Evolutionary conservation across 331 rosid genomes (phyloP).

Genomic region (Malus hybrid): DNA sequence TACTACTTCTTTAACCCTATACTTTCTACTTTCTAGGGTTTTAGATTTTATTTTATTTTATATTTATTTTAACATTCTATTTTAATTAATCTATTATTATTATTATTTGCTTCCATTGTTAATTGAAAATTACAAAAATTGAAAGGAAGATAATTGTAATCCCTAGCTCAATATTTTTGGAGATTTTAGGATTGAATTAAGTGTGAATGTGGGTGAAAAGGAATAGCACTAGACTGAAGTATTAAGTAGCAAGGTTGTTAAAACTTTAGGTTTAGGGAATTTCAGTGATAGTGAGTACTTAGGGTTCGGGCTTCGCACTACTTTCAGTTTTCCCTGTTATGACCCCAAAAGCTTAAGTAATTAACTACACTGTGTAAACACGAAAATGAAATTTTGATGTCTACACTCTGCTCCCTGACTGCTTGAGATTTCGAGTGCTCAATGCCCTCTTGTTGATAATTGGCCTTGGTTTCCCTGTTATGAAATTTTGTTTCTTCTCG

Average conservation of each 20-base stretch:
- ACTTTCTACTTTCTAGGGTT: constrained; percentile 24
- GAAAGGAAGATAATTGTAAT: background rate
- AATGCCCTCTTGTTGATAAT: background rate
- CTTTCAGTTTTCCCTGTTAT: background rate
- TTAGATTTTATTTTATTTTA: background rate
- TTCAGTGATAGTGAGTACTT: background rate
- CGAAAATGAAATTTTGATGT: too few species aligned
- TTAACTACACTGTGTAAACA: background rate
- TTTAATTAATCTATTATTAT: background rate
- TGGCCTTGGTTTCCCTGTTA: background rate
- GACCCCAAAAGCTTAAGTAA: background rate
- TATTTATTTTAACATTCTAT: background rate
- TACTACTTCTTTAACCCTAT: background rate
- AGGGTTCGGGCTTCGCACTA: background rate
- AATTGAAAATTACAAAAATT: background rate
- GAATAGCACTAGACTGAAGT: too few species aligned
- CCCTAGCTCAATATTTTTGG: background rate
- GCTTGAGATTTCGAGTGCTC: background rate
- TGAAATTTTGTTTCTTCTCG: background rate
- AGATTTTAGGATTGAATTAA: background rate
- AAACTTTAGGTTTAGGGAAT: background rate
- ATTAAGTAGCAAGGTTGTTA: background rate
- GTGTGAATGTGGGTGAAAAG: background rate
- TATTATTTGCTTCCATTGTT: background rate
- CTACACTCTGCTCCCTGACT: background rate